A percentile compares a stretch with the other conserved stretches of the same genome.
Conservation (phyloP, 1,139 yeast species). For the Candida sp. region DNA sequence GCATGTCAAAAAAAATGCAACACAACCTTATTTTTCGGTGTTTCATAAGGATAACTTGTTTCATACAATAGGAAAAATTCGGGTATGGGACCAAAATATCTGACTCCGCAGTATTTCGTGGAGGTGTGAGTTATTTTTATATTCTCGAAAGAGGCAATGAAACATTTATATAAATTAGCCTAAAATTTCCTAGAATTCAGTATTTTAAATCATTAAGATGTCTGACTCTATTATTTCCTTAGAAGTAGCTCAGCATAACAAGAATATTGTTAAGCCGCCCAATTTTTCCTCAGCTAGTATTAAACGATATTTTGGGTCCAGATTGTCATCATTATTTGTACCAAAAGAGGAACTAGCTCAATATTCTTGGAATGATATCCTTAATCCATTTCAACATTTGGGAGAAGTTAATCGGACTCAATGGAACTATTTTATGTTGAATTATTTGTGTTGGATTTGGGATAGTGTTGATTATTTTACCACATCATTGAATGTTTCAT, state of each 20-base stretch:
- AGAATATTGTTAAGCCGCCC: constrained; percentile 32
- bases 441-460: constrained; percentile 41
- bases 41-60: too few relatives aligned
- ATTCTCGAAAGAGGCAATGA: too few relatives aligned
- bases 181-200: too few relatives aligned
- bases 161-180: too few relatives aligned
- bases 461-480: constrained; percentile 42
- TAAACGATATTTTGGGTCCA: constrained; percentile 21
- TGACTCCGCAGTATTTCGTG: too few relatives aligned
- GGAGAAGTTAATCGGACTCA: constrained; percentile 24
- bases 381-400: constrained; percentile 34
- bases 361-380: constrained; percentile 24
- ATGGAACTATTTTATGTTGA: constrained; percentile 35
- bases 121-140: too few relatives aligned
- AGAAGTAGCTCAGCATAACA: constrained; percentile 18
- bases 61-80: too few relatives aligned
- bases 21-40: too few relatives aligned
- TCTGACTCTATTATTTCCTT: neutral
- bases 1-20: too few relatives aligned
- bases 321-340: constrained; percentile 30
- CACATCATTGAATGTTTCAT: constrained; percentile 30
- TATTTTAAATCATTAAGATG: too few relatives aligned
- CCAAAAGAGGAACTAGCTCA: constrained; percentile 25
- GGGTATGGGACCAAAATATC: too few relatives aligned
- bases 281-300: constrained; percentile 22